Evolutionary conservation across 768 basidiomycete genomes (phyloP), one percentile per base, ranked within the genome.

Genomic region (Trametopsis cervina): DNA sequence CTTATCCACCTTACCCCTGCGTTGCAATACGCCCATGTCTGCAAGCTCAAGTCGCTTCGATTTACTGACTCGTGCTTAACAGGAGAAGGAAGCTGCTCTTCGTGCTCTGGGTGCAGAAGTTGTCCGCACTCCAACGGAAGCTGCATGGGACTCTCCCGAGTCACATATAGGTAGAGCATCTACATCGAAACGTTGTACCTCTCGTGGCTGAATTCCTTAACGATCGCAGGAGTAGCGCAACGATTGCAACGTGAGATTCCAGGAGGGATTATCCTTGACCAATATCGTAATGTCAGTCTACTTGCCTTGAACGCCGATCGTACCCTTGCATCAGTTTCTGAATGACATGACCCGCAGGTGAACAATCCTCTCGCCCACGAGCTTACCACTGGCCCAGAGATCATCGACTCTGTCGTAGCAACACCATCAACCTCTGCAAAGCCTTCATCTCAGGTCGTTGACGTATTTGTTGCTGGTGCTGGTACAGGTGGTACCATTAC

Each of bases 401-500:
- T 99, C 52, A 82, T 94, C 47, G 78, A 83, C 5, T 85, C 87
- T 9, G 74, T 92, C 12, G 67, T 67, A 3, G 76, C 78, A 1
- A 86, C 82, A 1, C 84, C 79, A 7, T 80, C 82, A 21, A 82
- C 78, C 0, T 55, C 66, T 4, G 62, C 62, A 12, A 72, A 64
- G 42, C 81, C 79, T 0, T 89, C 86, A 0, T 84, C 82, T 25
- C 73, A 75, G 42, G 83, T 85, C 62, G 80, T 97, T 20, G 85
- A 94, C 60, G 83, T 81, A 1, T 69, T 98, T 42, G 66, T 96
- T 18, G 89, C 83, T 6, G 83, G 89, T 2, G 89, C 94, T 9
- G 96, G 96, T 12, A 99, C 96, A 1, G 95, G 96, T 12, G 95
- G 95, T 10, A 97, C 95, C 0, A 69, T 99, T 52, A 89, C 89